Base-by-base conservation (phyloP, 257 asterid genomes). In the Rhazya stricta region DNA sequence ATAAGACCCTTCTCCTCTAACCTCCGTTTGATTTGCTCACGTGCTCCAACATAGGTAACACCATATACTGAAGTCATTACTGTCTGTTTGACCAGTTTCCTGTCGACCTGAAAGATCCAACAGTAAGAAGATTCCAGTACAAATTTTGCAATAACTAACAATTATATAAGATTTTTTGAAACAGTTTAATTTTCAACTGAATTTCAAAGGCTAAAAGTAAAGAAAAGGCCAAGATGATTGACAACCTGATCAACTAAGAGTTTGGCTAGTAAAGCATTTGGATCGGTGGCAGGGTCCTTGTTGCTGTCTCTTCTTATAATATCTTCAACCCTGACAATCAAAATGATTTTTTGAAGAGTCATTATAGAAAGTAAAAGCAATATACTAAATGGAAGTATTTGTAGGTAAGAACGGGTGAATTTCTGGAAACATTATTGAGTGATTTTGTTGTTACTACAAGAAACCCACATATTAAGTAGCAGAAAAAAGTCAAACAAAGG, bases 61-160 rank as follows among this genome's bases (percentile, higher is more conserved):
- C 98, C 98, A 75, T 94, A 94, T 25, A 94, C 98, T 53, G 98
- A 92, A 74, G 98, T 94, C 98, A 94, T 94, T 80, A 94, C 98
- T 12, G 98, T 94, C 85, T 94, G 97, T 84, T 94, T 94, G 62
- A 94, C 95, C 71, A 94, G 89, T 79, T 91, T 94, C 82, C 98
- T 82, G 74, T 94, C 98, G 67, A 94, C 96, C 98, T 94, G 88
- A 84, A 81, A 84, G 75, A 36, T 79, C 77, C 77, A 63, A 77
- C 54, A 71, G 53, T 51, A 56, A 79, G 74, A 79, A 73, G 62
- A 62, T 77, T 77, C 77, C 71, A 80, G 58, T 74, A 79, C 6
- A 62, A 41, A 19, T 8, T n/a, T 23, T 36, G 30, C 48, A 66
- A 21, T 66, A 66, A 29, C 23, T n/a, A 39, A 66, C 46, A 9